A percentile compares a stretch with the other conserved stretches of the same genome.
phyloP scores from a whole-genome alignment of 1,284 basidiomycete genomes.

The Mycena citricolor region DNA sequence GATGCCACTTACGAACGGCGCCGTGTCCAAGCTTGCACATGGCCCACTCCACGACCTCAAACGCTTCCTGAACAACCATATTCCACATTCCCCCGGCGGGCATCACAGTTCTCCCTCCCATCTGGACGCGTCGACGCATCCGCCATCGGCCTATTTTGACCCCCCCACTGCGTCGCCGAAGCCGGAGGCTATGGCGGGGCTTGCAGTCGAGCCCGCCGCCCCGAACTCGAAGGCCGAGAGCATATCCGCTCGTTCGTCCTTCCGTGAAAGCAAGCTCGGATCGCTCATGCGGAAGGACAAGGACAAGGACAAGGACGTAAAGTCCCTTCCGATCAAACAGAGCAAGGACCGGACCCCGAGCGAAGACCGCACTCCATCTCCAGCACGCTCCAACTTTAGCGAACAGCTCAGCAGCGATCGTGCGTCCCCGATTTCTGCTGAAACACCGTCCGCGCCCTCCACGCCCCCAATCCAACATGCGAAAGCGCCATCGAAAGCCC shows the following conservation, averaged over 20 bases:
- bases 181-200: constrained; percentile 1
- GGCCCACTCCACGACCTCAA: constrained; percentile 88
- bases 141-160: constrained; percentile 17
- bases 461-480: constrained; percentile 23
- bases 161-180: constrained; percentile 15
- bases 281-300: constrained; percentile 38
- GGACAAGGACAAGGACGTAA: constrained; percentile 32
- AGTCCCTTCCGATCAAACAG: constrained; percentile 37
- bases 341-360: constrained; percentile 43
- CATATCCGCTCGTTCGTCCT: neutral
- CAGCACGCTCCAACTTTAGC: constrained; percentile 26
- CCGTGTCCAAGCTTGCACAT: constrained; percentile 40
- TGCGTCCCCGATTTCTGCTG: neutral
- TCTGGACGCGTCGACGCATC: constrained; percentile 14
- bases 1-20: constrained; percentile 26
- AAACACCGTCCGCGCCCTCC: constrained; percentile 22
- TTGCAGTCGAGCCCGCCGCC: too few species aligned
- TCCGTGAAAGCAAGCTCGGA: constrained; percentile 27
- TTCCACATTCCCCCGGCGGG: constrained; percentile 51
- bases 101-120: constrained; percentile 20
- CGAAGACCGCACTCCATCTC: constrained; percentile 28
- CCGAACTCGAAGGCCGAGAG: constrained; percentile 28
- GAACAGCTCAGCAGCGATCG: neutral
- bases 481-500: constrained; percentile 16
- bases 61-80: constrained; percentile 88